Base-by-base conservation (phyloP, 2,329 filamentous ascomycete species). In the Penicillium sp. region DNA sequence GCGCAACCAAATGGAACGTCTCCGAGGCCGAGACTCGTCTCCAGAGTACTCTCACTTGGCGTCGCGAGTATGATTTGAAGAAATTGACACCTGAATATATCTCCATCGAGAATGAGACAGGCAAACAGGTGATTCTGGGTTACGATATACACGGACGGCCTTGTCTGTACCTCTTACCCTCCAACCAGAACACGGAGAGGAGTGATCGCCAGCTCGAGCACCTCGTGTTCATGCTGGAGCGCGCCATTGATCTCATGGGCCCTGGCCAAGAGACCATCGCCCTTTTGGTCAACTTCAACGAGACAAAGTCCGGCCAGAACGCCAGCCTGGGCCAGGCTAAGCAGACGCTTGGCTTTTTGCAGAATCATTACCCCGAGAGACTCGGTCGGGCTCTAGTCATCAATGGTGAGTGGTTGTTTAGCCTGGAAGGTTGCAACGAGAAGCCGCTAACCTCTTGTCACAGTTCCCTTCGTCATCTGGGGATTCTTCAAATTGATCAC, bases 401-500 rank as follows among this genome's bases (percentile, higher is more conserved):
- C 58, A 95, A 97, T 59, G 81, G 88, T 92, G 73, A 64, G 82
- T 72, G 16, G 40, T 36, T 12, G 37, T 13, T 30, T 25, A 29
- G 14, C 9, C 28, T 27, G 8, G 10, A 3, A 3, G 8, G 28
- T 8, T 11, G n/a, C 7, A 16, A 19, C 13, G 13, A 36, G n/a
- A 29, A n/a, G 7, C 25, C 28, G 31, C 52, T 55, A 22, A 48
- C 41, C 13, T 13, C 13, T 31, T n/a, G 36, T 25, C 5, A 41
- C 56, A 92, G 88, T 95, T 41, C 92, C 92, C 0, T 96, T 89
- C 83, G 80, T 95, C 56, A 88, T 97, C 53, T 86, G 82, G 70
- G 88, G 88, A 42, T 99, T 99, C 79, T 95, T 97, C 80, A 96
- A 95, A 73, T 76, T 96, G 62, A 91, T 99, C 72, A 90, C 84